These are phyloP conservation scores for Dictyostelium citrinum DNA, from an alignment of 78 protist genomes.

Conservation along the genomic window DNA sequence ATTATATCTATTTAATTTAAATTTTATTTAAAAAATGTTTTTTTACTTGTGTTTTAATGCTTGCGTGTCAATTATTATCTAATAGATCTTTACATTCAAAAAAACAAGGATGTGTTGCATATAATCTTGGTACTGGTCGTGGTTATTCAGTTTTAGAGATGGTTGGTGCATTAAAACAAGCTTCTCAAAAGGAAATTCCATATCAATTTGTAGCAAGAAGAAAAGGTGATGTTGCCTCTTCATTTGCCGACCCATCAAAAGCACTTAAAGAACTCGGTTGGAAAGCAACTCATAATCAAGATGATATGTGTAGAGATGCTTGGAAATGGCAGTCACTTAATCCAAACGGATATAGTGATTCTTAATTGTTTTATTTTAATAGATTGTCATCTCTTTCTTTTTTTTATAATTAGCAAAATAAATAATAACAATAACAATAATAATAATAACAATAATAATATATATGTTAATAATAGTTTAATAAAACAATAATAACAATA, in stretches of 20 bases:
- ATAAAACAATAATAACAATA: background rate
- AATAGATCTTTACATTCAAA: conserved; percentile 4
- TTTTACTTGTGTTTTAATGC: background rate
- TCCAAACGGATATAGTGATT: conserved; percentile 89
- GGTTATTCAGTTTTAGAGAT: conserved; percentile 95
- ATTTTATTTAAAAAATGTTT: background rate
- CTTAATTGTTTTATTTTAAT: background rate
- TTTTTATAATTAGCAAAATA: background rate
- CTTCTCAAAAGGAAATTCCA: conserved; percentile 78
- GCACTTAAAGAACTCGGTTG: conserved; percentile 87
- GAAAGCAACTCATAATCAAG: conserved; percentile 86
- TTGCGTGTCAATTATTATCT: background rate
- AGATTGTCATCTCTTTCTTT: background rate
- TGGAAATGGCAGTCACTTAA: conserved; percentile 93
- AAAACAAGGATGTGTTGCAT: conserved; percentile 53
- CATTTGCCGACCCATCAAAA: conserved; percentile 68
- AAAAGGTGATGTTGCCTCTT: conserved; percentile 79
- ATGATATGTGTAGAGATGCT: conserved; percentile 91
- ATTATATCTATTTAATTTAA: background rate
- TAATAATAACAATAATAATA: background rate
- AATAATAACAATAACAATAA: background rate
- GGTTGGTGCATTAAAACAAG: conserved; percentile 86
- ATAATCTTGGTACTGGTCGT: conserved; percentile 96
- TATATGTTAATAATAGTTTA: too few species aligned
- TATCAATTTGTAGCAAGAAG: conserved; percentile 71